These are phyloP conservation scores for Acer saccharum DNA, from an alignment of 345 rosid genomes.

Conservation along the genomic window DNA sequence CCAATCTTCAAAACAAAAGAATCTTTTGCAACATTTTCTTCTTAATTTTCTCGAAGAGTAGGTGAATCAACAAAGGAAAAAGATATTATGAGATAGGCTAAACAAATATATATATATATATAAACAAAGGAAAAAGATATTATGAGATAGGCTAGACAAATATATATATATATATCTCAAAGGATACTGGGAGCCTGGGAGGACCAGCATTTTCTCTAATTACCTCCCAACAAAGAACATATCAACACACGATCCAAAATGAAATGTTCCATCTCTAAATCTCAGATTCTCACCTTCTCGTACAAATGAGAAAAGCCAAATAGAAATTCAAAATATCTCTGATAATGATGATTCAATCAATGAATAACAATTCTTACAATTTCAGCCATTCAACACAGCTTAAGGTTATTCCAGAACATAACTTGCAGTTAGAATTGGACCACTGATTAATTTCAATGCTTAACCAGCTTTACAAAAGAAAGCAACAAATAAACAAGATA, in stretches of 20 bases:
- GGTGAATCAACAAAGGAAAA: not conserved
- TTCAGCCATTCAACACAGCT: not conserved
- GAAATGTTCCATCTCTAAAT: not conserved
- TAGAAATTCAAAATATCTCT: not conserved
- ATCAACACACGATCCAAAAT: not conserved
- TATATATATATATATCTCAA: no score
- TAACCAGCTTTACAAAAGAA: not conserved
- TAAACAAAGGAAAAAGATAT: not conserved
- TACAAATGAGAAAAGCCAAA: not conserved
- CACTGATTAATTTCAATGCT: not conserved
- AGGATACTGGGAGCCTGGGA: no score
- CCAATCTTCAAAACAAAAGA: not conserved
- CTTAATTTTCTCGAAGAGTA: not conserved
- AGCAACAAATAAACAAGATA: slow-evolving; percentile 5
- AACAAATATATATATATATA: no score
- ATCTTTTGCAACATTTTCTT: not conserved
- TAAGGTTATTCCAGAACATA: not conserved
- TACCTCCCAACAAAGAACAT: not conserved
- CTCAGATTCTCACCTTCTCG: not conserved
- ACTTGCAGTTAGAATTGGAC: not conserved
- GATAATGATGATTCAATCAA: not conserved
- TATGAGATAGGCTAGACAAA: not conserved
- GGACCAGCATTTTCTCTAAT: not conserved
- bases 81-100: not conserved
- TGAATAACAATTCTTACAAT: not conserved